These are phyloP conservation scores for Aspergillus fumigatiaffinis DNA, from an alignment of 2,329 filamentous ascomycete species.

Conservation along the genomic window DNA sequence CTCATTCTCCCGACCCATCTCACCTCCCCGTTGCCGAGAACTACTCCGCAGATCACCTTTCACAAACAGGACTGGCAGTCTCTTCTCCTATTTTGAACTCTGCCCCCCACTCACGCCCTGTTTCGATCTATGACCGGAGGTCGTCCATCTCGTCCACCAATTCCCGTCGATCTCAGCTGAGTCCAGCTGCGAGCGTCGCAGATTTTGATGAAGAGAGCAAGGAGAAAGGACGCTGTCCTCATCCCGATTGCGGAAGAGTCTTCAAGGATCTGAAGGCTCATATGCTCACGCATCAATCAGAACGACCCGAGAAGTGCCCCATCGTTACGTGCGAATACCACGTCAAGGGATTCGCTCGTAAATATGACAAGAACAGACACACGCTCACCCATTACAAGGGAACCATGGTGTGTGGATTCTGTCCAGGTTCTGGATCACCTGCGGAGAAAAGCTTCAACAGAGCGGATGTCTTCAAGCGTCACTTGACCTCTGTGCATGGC, in stretches of 20 bases:
- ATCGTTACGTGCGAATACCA: conserved; percentile 91
- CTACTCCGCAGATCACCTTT: conserved; percentile 25
- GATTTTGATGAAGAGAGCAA: conserved; percentile 59
- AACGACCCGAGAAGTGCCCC: conserved; percentile 90
- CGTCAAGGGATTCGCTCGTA: conserved; percentile 85
- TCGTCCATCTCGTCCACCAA: conserved; percentile 68
- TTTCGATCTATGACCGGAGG: conserved; percentile 50
- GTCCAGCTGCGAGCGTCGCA: conserved; percentile 56
- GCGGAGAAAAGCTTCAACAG: conserved; percentile 95
- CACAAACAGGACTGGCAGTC: conserved; percentile 11
- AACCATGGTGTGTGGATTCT: conserved; percentile 95
- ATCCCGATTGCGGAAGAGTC: conserved; percentile 76
- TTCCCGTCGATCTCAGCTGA: conserved; percentile 60
- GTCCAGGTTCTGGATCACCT: conserved; percentile 79
- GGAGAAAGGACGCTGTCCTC: conserved; percentile 69
- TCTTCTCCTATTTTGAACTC: conserved; percentile 64
- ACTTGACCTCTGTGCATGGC: conserved; percentile 83
- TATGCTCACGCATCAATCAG: conserved; percentile 88
- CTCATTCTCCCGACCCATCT: conserved; percentile 35
- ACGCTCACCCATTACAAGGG: conserved; percentile 95
- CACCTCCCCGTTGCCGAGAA: conserved; percentile 27
- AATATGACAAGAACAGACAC: conserved; percentile 95
- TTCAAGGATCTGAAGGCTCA: conserved; percentile 94
- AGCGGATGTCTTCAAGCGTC: conserved; percentile 92
- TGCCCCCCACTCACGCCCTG: conserved; percentile 53